phyloP scores from a whole-genome alignment of 2,329 filamentous ascomycete genomes.

The Metarhizium humberi region DNA sequence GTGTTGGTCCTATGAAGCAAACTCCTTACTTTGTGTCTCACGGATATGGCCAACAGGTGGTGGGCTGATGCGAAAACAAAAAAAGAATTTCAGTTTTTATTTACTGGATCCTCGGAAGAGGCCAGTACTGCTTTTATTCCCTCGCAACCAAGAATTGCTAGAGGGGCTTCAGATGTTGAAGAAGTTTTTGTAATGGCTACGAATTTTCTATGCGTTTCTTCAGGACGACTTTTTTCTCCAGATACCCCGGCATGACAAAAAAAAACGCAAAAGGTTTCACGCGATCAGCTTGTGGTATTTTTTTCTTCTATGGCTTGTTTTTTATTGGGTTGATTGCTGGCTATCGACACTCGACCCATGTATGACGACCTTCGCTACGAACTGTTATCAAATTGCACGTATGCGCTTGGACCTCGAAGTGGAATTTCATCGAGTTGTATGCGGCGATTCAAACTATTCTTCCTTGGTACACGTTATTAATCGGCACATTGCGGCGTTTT shows the following conservation, averaged over 20 bases:
- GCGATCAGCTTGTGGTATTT: constrained; percentile 16
- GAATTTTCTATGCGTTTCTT: constrained; percentile 21
- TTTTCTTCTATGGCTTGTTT: constrained; percentile 7
- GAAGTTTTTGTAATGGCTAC: constrained; percentile 20
- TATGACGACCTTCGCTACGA: not conserved
- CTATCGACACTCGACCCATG: not conserved
- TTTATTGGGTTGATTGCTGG: not conserved
- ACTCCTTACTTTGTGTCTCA: constrained; percentile 38
- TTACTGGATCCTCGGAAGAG: not conserved
- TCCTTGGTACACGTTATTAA: constrained; percentile 23
- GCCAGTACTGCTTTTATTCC: not conserved
- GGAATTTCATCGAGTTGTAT: not conserved
- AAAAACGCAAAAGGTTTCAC: constrained; percentile 15
- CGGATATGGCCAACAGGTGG: constrained; percentile 44
- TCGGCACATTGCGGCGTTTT: constrained; percentile 22
- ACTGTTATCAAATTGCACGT: not conserved
- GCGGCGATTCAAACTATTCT: not conserved
- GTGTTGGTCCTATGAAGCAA: constrained; percentile 35
- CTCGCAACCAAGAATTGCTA: constrained; percentile 4
- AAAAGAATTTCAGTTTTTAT: constrained; percentile 11
- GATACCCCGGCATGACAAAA: constrained; percentile 32
- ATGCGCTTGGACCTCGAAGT: not conserved
- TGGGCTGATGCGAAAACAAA: constrained; percentile 28
- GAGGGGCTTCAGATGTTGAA: constrained; percentile 1
- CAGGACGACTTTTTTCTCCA: constrained; percentile 24